Evolutionary conservation across 129 eudicot species (phyloP).

Genomic region (Ambrosia artemisiifolia): DNA sequence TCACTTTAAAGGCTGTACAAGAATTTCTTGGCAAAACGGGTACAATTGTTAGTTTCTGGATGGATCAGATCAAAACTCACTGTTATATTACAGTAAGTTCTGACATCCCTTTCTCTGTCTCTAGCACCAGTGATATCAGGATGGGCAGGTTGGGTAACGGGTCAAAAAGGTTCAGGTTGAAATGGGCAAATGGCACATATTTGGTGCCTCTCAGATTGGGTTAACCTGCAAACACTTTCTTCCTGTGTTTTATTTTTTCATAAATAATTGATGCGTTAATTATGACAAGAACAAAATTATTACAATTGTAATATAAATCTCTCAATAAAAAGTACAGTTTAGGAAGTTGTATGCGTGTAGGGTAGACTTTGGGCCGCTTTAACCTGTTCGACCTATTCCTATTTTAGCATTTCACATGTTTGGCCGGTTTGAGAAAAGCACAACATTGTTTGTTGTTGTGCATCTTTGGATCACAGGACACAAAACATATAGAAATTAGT

Average conservation of each 20-base stretch:
- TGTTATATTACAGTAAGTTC: slow-evolving; percentile 78
- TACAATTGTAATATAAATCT: background rate
- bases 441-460: background rate
- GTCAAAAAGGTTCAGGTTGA: background rate
- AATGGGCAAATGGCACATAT: background rate
- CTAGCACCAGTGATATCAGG: background rate
- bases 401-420: background rate
- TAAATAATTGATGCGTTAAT: background rate
- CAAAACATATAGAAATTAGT: background rate
- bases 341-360: background rate
- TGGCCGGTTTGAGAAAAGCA: background rate
- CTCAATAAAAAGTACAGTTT: background rate
- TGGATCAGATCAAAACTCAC: slow-evolving; percentile 97
- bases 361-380: background rate
- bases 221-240: background rate
- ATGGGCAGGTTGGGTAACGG: background rate
- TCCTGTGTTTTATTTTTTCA: background rate
- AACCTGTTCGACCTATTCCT: background rate
- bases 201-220: background rate
- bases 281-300: background rate
- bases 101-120: background rate
- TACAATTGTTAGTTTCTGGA: slow-evolving; percentile 79
- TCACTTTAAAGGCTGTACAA: slow-evolving; percentile 92
- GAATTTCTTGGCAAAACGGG: slow-evolving; percentile 93
- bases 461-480: background rate